Evolutionary conservation across 352 stramenopile species (phyloP), one percentile per base, ranked within the genome.

Genomic region (Phytophthora pisi): DNA sequence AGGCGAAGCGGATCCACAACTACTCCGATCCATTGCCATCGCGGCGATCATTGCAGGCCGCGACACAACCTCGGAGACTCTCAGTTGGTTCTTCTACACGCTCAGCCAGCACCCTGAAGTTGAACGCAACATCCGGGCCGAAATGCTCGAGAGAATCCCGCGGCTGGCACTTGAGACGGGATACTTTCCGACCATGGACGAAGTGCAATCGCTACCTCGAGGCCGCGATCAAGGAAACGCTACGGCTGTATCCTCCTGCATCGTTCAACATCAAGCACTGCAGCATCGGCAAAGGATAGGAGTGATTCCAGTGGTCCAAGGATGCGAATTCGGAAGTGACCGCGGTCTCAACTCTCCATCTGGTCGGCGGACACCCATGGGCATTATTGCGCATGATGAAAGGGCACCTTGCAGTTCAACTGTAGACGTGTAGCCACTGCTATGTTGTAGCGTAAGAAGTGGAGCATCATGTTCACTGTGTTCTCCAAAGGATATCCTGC

Each of bases 51-150:
- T 86, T 24, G 85, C 73, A 38, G 85, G 85, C n/a, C 66, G 77
- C 3, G 82, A 90, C 52, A 91, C 85, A n/a, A 87, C 85, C 5
- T 73, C 79, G 16, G 61, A 74, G 43, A 77, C 75, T 5, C 36
- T 93, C 16, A 64, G 57, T 9, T 92, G 83, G 85, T 72, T 85
- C 16, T 42, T 91, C 18, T 70, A 84, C 55, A 75, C 84, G 61
- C 54, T 91, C 15, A 68, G 54, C 5, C 68, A 70, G 18, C 38
- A 91, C 51, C 84, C 80, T 0, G 28, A 72, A 0, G 66, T 81
- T 4, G 62, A 74, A 51, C 20, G 57, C 0, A 51, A 42, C 5
- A 65, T 87, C n/a, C 65, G 69, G 16, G 55, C 68, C 1, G 81
- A 89, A 52, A 52, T 88, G 3, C 34, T 63, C n/a, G 57, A 23